Conservation (phyloP, 1,139 yeast species). For the Scheffersomyces quercinus region DNA sequence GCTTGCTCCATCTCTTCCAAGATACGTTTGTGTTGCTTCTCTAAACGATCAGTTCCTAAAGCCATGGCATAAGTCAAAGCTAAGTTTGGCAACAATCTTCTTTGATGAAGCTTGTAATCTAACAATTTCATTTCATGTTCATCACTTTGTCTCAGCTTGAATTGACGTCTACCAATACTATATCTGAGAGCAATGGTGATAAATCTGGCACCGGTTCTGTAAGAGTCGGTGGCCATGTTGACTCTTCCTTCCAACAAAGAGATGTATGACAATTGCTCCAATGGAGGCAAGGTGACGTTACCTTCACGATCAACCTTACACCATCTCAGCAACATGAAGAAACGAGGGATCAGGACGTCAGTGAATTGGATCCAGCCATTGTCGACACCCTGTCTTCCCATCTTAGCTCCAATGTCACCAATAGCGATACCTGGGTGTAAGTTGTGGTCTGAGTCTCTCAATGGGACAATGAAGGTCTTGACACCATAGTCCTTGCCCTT, state of each 20-base stretch:
- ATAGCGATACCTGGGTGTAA: constrained; percentile 76
- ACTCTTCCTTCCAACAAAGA: constrained; percentile 90
- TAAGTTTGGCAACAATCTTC: constrained; percentile 77
- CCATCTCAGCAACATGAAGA: constrained; percentile 79
- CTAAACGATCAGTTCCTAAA: constrained; percentile 69
- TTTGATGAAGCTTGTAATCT: constrained; percentile 85
- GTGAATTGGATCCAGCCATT: constrained; percentile 94
- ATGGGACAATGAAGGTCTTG: constrained; percentile 85
- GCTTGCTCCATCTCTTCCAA: constrained; percentile 58
- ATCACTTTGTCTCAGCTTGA: constrained; percentile 42
- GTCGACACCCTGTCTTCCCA: constrained; percentile 89
- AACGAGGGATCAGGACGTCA: constrained; percentile 79
- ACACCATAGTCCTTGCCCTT: constrained; percentile 87
- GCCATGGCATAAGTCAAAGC: constrained; percentile 80
- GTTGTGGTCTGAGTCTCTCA: constrained; percentile 72
- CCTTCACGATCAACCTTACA: constrained; percentile 73
- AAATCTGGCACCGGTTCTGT: constrained; percentile 75
- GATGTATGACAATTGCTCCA: constrained; percentile 84
- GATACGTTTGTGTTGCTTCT: constrained; percentile 52
- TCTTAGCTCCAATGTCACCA: constrained; percentile 92
- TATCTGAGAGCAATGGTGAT: constrained; percentile 84
- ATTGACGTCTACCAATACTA: constrained; percentile 89
- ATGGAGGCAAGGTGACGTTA: constrained; percentile 69
- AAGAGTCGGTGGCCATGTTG: constrained; percentile 83
- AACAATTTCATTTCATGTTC: constrained; percentile 62